These are phyloP conservation scores for Sanghuangporus weigelae DNA, from an alignment of 1,284 basidiomycete species.

Conservation along the genomic window DNA sequence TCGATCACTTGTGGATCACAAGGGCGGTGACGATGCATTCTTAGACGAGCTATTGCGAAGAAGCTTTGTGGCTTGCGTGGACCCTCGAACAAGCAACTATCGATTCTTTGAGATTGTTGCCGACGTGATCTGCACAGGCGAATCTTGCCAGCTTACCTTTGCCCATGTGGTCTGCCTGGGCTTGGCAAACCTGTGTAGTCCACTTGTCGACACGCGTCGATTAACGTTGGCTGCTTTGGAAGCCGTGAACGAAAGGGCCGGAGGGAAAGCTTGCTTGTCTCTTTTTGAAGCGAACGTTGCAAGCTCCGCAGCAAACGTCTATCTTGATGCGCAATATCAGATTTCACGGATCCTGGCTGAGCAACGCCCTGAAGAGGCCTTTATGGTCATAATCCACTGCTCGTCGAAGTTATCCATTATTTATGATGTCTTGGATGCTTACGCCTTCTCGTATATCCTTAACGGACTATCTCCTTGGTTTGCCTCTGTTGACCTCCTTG, in stretches of 20 bases:
- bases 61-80: constrained; percentile 60
- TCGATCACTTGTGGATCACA: constrained; percentile 62
- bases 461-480: constrained; percentile 82
- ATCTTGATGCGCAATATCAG: constrained; percentile 75
- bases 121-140: constrained; percentile 61
- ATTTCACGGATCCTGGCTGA: constrained; percentile 77
- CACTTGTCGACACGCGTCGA: constrained; percentile 60
- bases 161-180: constrained; percentile 78
- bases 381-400: constrained; percentile 68
- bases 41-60: constrained; percentile 68
- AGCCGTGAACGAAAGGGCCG: constrained; percentile 59
- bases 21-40: constrained; percentile 55
- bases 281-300: constrained; percentile 75
- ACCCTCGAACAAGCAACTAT: constrained; percentile 47
- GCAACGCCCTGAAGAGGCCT: constrained; percentile 71
- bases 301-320: constrained; percentile 72
- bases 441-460: constrained; percentile 51
- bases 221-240: constrained; percentile 80
- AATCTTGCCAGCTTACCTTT: constrained; percentile 62
- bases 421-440: constrained; percentile 45
- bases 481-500: constrained; percentile 65
- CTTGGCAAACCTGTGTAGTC: constrained; percentile 82
- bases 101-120: constrained; percentile 80
- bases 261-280: constrained; percentile 51
- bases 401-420: constrained; percentile 70